Base-by-base conservation (phyloP, 345 rosid genomes). In the Linum usitatissimum region DNA sequence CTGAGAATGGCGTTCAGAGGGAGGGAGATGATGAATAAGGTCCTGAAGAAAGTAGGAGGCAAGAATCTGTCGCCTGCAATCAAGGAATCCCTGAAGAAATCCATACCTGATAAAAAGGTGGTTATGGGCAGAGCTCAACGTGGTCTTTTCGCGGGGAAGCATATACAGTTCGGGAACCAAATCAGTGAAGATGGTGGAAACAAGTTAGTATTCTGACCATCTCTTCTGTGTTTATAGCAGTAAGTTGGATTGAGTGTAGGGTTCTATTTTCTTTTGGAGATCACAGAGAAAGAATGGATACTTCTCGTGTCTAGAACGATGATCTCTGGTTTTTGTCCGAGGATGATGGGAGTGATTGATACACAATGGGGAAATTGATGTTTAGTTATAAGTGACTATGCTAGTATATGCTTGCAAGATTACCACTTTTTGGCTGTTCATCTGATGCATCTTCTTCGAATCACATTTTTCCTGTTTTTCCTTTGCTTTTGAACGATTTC, bases 181-280 rank as follows among this genome's bases (percentile, higher is more conserved):
- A 71, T 90, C 77, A 90, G 99, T 61, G 94, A 93, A 78, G 88
- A 93, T 67, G 97, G 96, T 57, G 96, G 97, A 59, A 93, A 93
- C 85, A 93, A 87, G 97, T 87, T 38, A 30, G 59, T 17, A 20
- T 28, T 55, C 38, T 55, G 67, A 59, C 23, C 28, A 60, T 30
- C 18, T 57, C 28, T 18, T 58, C 58, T 60, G 6, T 39, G 18
- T 23, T 65, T 23, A 57, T 19, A 6, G 9, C 31, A 9, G 36
- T 19, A 28, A 20, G 28, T 30, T 57, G 30, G 14, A 20, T 23
- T 57, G 38, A 7, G 38, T 10, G 23, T 57, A 3, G 19, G 10
- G 60, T 14, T 57, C 21, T 57, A 30, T 20, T 57, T 9, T 14
- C 28, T 23, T 23, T 1, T 12, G 60, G 10, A 19, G 17, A 45